Percentiles rank a stretch among this genome's conserved stretches.
These are phyloP conservation scores for Coniochaeta pulveracea DNA, from an alignment of 2,329 filamentous ascomycete species.

Conservation along the genomic window DNA sequence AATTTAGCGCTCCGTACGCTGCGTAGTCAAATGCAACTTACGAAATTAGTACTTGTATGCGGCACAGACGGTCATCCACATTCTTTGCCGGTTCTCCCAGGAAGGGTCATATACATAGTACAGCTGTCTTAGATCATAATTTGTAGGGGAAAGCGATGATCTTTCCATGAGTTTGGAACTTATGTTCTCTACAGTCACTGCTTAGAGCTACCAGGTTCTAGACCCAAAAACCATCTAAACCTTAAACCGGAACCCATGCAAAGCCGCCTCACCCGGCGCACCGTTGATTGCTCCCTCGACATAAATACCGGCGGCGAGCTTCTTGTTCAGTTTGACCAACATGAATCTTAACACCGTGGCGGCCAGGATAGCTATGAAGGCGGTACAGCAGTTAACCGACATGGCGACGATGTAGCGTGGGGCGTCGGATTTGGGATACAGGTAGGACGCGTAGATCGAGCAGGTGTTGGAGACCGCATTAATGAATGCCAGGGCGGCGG, in stretches of 20 bases:
- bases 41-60: too few relatives aligned
- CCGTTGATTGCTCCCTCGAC: constrained; percentile 45
- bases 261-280: constrained; percentile 41
- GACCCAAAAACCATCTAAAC: constrained; percentile 17
- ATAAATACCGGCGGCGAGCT: constrained; percentile 51
- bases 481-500: constrained; percentile 60
- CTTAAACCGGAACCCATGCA: constrained; percentile 57
- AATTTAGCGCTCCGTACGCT: too few relatives aligned
- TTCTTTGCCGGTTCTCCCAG: background rate
- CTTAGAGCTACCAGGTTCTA: background rate
- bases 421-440: constrained; percentile 44
- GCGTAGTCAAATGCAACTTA: too few relatives aligned
- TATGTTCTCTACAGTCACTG: background rate
- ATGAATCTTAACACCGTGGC: constrained; percentile 53
- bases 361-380: constrained; percentile 50
- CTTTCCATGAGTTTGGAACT: background rate
- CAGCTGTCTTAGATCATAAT: background rate
- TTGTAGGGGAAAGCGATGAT: background rate
- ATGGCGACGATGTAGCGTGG: constrained; percentile 45
- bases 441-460: constrained; percentile 63
- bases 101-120: background rate
- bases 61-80: background rate
- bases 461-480: constrained; percentile 61
- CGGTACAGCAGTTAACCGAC: constrained; percentile 55
- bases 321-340: constrained; percentile 55